These are phyloP conservation scores for Pelargonium citronellum DNA, from an alignment of 441 rosid genomes.

Conservation along the genomic window DNA sequence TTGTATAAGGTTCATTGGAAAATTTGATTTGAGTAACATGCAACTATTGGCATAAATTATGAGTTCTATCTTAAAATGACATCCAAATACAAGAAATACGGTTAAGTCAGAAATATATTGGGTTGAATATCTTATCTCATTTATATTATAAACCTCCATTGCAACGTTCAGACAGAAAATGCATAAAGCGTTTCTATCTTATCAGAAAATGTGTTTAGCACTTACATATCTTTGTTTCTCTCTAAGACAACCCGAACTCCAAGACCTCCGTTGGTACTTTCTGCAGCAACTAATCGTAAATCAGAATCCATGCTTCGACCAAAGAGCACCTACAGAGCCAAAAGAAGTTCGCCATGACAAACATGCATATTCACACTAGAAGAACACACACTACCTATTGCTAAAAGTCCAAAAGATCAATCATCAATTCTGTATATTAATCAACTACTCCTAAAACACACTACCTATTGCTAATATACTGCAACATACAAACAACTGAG, in stretches of 20 bases:
- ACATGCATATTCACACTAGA: too few relatives aligned
- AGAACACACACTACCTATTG: too few relatives aligned
- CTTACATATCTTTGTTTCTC: slow-evolving; percentile 22
- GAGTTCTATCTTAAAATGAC: background rate
- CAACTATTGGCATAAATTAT: background rate
- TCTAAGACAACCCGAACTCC: slow-evolving; percentile 27
- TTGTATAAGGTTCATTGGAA: background rate
- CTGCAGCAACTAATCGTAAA: slow-evolving; percentile 26
- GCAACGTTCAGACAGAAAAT: background rate
- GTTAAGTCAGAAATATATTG: background rate
- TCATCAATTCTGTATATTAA: too few relatives aligned
- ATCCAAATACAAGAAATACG: background rate
- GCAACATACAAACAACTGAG: background rate
- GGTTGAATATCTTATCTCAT: background rate
- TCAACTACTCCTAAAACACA: background rate
- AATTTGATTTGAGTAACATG: background rate
- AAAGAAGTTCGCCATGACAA: background rate
- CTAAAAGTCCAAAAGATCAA: too few relatives aligned
- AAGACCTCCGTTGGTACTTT: slow-evolving; percentile 21
- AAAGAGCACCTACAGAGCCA: slow-evolving; percentile 21
- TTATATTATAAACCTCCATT: background rate
- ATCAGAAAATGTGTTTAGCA: background rate
- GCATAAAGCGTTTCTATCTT: too few relatives aligned
- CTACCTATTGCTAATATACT: background rate
- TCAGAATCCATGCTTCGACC: slow-evolving; percentile 24